phyloP scores from a whole-genome alignment of 2,329 filamentous ascomycete species.

The Botrytis deweyae region DNA sequence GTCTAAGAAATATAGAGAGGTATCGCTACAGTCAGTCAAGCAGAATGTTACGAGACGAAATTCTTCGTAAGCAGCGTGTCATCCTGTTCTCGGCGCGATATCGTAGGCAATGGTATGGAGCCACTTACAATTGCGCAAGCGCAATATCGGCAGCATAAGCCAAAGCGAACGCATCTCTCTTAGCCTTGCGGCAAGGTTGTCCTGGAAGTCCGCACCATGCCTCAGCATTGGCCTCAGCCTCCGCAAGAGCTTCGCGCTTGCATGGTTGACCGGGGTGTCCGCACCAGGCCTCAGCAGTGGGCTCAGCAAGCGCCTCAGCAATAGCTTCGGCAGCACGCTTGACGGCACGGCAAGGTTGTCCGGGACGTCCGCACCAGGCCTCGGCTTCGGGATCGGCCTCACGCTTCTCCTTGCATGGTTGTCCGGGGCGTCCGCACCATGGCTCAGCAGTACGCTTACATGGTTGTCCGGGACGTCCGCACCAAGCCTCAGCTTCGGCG shows the following conservation, averaged over 20 bases:
- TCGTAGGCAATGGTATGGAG: background rate
- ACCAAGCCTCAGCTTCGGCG: constrained; percentile 33
- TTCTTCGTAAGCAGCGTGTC: background rate
- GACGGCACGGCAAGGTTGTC: constrained; percentile 21
- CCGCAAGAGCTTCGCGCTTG: constrained; percentile 27
- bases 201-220: constrained; percentile 27
- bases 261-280: constrained; percentile 27
- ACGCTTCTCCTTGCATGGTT: constrained; percentile 28
- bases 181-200: constrained; percentile 29
- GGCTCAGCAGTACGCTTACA: constrained; percentile 27
- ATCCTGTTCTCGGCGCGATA: background rate
- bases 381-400: constrained; percentile 25
- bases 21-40: background rate
- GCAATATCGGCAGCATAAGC: constrained; percentile 26
- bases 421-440: constrained; percentile 26
- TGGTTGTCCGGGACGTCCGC: constrained; percentile 25
- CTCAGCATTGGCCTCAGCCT: constrained; percentile 25
- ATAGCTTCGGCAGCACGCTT: constrained; percentile 21
- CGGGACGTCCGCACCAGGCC: constrained; percentile 11
- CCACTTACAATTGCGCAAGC: constrained; percentile 22
- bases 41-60: background rate
- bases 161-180: constrained; percentile 24
- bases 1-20: background rate
- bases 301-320: constrained; percentile 28
- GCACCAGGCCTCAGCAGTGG: constrained; percentile 31